Base-by-base conservation (phyloP, 2,329 filamentous ascomycete genomes). In the Sarocladium brachiariae region DNA sequence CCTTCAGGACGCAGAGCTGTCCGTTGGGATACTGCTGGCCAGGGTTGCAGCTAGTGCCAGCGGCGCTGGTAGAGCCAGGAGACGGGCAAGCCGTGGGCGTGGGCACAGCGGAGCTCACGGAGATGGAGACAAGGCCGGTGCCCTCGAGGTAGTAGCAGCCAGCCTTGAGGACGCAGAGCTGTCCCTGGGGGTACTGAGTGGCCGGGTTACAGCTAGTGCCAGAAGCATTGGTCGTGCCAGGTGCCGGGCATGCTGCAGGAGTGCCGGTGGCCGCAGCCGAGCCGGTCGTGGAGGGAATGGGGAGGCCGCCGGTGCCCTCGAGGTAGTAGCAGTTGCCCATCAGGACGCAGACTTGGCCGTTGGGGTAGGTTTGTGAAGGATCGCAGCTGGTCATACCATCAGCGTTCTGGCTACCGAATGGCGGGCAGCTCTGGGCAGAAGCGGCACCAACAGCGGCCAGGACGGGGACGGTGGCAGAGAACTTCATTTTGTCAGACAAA, bases 41-140 rank as follows among this genome's bases (percentile, higher is more conserved):
- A 14, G 56, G 57, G 53, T 57, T 57, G 53, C 57, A 58, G 21
- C 49, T 51, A 57, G 25, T 54, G 49, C 57, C 57, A 31, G 51
- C 24, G 43, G 25, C 30, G 49, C 54, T 53, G 13, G 50, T 54
- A 5, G 38, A 14, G 31, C 55, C 55, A 4, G 47, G 21, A 14
- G 38, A 52, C 33, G 48, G 52, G 35, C 33, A 35, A n/a, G 33
- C 10, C 8, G 33, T 18, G 33, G 33, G 10, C 8, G 33, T n/a
- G 14, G 33, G 5, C 10, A 18, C 14, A 14, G 30, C 30, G 8
- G 8, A 14, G n/a, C 11, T n/a, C 6, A 5, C 14, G 10, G 33
- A 35, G 10, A 14, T 18, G 8, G 14, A 9, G 33, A 6, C 16
- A 18, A n/a, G 33, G n/a, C 35, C 35, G n/a, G 16, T 13, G 35